phyloP scores from a whole-genome alignment of 208 protist species.

The Trypanosoma mega region DNA sequence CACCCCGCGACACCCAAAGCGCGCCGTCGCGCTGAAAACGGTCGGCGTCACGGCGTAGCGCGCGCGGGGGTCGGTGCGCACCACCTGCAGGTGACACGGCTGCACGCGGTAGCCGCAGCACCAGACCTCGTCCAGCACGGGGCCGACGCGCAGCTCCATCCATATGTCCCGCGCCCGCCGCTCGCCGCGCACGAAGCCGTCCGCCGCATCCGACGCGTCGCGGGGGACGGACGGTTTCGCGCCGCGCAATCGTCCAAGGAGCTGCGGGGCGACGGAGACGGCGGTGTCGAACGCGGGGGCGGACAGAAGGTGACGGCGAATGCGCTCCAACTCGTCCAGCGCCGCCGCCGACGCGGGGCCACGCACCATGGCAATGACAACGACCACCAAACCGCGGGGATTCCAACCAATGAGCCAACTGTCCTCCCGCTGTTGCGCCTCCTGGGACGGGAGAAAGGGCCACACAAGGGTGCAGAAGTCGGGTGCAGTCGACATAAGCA shows the following conservation, averaged over 20 bases:
- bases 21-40: constrained; percentile 61
- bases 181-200: constrained; percentile 30
- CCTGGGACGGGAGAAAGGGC: constrained; percentile 30
- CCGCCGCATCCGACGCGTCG: background rate
- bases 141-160: constrained; percentile 68
- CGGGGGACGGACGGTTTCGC: background rate
- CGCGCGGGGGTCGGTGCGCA: constrained; percentile 55
- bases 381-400: constrained; percentile 63
- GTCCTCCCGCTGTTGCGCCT: constrained; percentile 7
- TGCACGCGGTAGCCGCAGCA: constrained; percentile 81
- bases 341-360: constrained; percentile 41
- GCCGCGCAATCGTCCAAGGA: constrained; percentile 59
- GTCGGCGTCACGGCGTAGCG: constrained; percentile 39
- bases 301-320: constrained; percentile 7
- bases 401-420: constrained; percentile 86
- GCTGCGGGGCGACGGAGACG: constrained; percentile 33
- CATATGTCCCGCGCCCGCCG: constrained; percentile 57
- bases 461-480: constrained; percentile 81
- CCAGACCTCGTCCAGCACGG: constrained; percentile 73
- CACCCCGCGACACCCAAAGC: constrained; percentile 61
- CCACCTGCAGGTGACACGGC: constrained; percentile 78
- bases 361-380: constrained; percentile 55
- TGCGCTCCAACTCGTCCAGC: constrained; percentile 29
- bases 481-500: constrained; percentile 23
- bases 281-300: background rate